Evolutionary conservation across 2,329 filamentous ascomycete species (phyloP).

Genomic region (Pseudocercospora vitis): DNA sequence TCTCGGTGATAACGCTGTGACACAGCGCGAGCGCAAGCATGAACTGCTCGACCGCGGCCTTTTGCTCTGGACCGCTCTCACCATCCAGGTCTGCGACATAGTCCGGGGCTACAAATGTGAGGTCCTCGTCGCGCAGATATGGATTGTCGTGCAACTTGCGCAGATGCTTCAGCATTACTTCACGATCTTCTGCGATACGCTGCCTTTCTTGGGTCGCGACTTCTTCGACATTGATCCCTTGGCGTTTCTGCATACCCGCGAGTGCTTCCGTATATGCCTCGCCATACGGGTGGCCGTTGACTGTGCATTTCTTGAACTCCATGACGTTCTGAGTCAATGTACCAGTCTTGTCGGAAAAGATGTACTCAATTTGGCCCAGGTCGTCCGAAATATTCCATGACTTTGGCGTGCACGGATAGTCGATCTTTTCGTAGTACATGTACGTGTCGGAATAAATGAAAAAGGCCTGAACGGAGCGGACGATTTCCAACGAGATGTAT

Average conservation of each 20-base stretch:
- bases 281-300: conserved; percentile 94
- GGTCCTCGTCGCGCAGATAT: conserved; percentile 81
- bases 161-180: conserved; percentile 69
- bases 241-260: conserved; percentile 89
- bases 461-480: conserved; percentile 86
- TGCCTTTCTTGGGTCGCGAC: conserved; percentile 70
- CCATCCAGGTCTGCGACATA: conserved; percentile 82
- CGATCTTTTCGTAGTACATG: conserved; percentile 96
- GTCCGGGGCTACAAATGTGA: conserved; percentile 90
- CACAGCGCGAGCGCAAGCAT: conserved; percentile 96
- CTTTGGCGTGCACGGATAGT: conserved; percentile 94
- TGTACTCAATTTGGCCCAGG: conserved; percentile 96
- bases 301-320: conserved; percentile 98
- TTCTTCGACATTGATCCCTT: conserved; percentile 81
- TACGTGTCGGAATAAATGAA: conserved; percentile 96
- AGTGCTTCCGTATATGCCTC: conserved; percentile 98
- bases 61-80: conserved; percentile 72
- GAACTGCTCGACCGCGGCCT: conserved; percentile 77
- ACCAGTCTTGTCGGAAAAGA: conserved; percentile 94
- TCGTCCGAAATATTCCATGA: conserved; percentile 99
- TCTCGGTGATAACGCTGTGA: conserved; percentile 92
- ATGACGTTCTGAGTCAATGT: conserved; percentile 90
- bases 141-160: conserved; percentile 82
- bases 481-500: conserved; percentile 95
- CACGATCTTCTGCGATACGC: conserved; percentile 77